A percentile compares a stretch with the other conserved stretches of the same genome.
Evolutionary conservation across 768 basidiomycete genomes (phyloP).

Genomic region (Xanthoconium stramineum): DNA sequence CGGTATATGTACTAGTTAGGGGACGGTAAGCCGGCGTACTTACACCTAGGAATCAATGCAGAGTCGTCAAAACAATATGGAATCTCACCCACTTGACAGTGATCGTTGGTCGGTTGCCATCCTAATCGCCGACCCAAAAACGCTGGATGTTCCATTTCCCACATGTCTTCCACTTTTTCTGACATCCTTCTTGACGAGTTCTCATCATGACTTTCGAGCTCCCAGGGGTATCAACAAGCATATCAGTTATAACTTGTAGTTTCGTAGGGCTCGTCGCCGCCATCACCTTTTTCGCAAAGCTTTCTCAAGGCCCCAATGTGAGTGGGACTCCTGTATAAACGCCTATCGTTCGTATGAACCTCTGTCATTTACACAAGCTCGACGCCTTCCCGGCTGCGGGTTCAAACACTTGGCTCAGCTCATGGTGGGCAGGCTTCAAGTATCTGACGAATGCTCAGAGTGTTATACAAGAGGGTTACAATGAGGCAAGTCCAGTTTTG

Average conservation of each 20-base stretch:
- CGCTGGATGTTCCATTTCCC: no score
- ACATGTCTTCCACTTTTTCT: no score
- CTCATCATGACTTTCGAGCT: background rate
- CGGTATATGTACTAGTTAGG: no score
- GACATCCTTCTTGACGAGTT: background rate
- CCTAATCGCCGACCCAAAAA: no score
- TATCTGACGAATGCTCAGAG: conserved; percentile 11
- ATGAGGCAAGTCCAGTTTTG: conserved; percentile 17
- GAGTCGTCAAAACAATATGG: no score
- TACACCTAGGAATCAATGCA: no score
- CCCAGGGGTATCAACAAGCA: background rate
- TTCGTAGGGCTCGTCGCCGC: background rate
- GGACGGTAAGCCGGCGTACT: no score
- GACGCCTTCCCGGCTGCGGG: background rate
- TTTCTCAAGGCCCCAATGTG: background rate
- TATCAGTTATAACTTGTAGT: background rate
- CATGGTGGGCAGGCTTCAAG: conserved; percentile 15
- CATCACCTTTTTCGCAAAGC: background rate
- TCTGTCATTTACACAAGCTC: background rate
- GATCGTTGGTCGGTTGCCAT: no score
- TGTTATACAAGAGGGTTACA: conserved; percentile 33
- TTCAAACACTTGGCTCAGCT: conserved; percentile 1
- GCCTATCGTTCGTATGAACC: background rate
- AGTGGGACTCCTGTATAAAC: background rate
- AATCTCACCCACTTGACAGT: no score